Base-by-base conservation (phyloP, 106 monocot species). In the Chionographis japonica region DNA sequence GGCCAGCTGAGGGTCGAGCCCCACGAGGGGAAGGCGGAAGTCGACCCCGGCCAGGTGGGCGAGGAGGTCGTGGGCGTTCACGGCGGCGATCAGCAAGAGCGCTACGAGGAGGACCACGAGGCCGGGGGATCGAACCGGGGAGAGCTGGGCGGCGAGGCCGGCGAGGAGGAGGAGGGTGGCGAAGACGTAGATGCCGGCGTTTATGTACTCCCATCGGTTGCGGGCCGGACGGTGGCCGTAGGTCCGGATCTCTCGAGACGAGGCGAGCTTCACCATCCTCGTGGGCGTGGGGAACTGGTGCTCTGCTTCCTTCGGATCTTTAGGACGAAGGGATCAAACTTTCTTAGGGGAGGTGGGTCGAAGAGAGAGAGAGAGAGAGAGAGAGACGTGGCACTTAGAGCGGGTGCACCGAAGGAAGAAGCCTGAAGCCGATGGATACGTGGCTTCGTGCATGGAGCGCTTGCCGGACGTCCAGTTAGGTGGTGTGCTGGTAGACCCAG, bases 231-330 rank as follows among this genome's bases (percentile, higher is more conserved):
- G 58, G 8, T 82, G 77, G 0, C 94, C 90, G 82, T 95, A 95
- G 13, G 58, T 54, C 14, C 95, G 60, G 77, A 50, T 74, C 53
- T 91, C 95, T 40, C 95, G 40, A 8, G 91, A 83, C 17, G 91
- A 73, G 17, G 84, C 78, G 3, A 95, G 88, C 88, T 91, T 95
- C 66, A 86, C 91, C 95, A 95, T 95, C 50, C 75, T 40, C 27
- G 27, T 68, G 56, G 37, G 3, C 15, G 37, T 13, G n/a, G 5
- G 46, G 46, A 46, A 46, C 9, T 5, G 46, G 9, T 46, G 46
- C 27, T 27, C 27, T 27, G 27, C 27, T 27, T 27, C 27, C 27
- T 27, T 27, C 1, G 27, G 27, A 27, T 27, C 27, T 27, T 27
- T 27, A 27, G 27, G 27, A 0, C 27, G 27, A 27, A 27, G 27